Evolutionary conservation across 768 basidiomycete species (phyloP), one percentile per base, ranked within the genome.

Genomic region (Rhodotorula sphaerocarpa): DNA sequence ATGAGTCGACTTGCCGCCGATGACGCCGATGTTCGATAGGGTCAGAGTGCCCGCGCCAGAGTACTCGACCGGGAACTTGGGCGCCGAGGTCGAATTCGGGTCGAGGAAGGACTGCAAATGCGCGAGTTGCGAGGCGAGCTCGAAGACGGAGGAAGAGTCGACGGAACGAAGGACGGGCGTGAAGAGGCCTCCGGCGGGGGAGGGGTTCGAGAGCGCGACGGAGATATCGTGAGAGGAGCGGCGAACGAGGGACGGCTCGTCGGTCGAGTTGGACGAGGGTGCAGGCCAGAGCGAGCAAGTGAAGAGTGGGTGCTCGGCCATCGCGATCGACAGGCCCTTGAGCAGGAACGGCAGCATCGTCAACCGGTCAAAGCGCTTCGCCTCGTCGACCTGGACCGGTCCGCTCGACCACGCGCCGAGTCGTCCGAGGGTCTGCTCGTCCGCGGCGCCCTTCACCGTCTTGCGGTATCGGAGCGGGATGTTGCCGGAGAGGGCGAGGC

Each of bases 251-350:
- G 46, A 7, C 11, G 50, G 58, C 16, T 43, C 54, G 15, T 45
- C 52, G 11, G 41, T 33, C 3, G 60, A 52, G 15, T 51, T 23
- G 3, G 55, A 27, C 23, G 50, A n/a, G 48, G 7, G 73, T 46
- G 28, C 51, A 10, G 71, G 42, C 0, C 52, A 5, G 70, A 90
- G 84, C 36, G 86, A 85, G 25, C 86, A 80, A 21, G 86, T 81
- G 79, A 92, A 82, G 51, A 91, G 76, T 0, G 90, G 88, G 87
- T 89, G 88, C 72, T 87, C 83, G 63, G 80, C 76, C 86, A 91
- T 87, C 6, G 87, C 80, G 70, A 79, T 82, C 1, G 86, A 82
- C 54, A 92, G 84, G 0, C 85, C 84, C 74, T 92, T 92, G 70
- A 90, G 77, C 12, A 92, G 80, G 71, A 90, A 78, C 15, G 89